phyloP scores from a whole-genome alignment of 2,329 filamentous ascomycete genomes.

The Fusarium udum region DNA sequence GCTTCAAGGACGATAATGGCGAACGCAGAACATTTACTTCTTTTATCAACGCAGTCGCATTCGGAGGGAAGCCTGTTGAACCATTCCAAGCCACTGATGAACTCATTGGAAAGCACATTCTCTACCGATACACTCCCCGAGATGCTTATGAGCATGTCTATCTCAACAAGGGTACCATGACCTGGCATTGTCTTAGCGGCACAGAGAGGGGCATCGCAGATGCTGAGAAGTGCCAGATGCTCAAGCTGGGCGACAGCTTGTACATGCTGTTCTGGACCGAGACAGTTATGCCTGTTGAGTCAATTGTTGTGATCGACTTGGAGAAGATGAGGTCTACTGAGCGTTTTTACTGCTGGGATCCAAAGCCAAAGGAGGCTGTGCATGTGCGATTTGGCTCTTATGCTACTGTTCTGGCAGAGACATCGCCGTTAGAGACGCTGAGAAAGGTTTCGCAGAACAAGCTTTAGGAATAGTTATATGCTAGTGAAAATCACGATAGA shows the following conservation, averaged over 20 bases:
- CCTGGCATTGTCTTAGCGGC: constrained; percentile 24
- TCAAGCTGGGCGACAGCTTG: constrained; percentile 15
- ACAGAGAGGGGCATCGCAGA: constrained; percentile 26
- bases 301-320: constrained; percentile 17
- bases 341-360: constrained; percentile 29
- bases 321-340: constrained; percentile 25
- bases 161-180: constrained; percentile 22
- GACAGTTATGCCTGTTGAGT: constrained; percentile 28
- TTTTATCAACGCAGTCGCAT: constrained; percentile 6
- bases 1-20: constrained; percentile 1
- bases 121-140: constrained; percentile 15
- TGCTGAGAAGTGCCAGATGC: constrained; percentile 18
- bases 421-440: background rate
- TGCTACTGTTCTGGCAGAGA: constrained; percentile 14
- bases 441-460: background rate
- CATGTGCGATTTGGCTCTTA: constrained; percentile 23
- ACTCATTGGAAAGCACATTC: constrained; percentile 22
- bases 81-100: constrained; percentile 9
- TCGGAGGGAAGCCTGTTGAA: background rate
- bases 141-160: constrained; percentile 30
- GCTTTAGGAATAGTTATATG: background rate
- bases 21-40: constrained; percentile 17
- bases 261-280: constrained; percentile 32
- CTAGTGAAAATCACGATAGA: rapidly evolving
- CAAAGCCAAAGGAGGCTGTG: constrained; percentile 17